These are phyloP conservation scores for Sicyos edulis DNA, from an alignment of 306 rosid genomes.

Conservation along the genomic window DNA sequence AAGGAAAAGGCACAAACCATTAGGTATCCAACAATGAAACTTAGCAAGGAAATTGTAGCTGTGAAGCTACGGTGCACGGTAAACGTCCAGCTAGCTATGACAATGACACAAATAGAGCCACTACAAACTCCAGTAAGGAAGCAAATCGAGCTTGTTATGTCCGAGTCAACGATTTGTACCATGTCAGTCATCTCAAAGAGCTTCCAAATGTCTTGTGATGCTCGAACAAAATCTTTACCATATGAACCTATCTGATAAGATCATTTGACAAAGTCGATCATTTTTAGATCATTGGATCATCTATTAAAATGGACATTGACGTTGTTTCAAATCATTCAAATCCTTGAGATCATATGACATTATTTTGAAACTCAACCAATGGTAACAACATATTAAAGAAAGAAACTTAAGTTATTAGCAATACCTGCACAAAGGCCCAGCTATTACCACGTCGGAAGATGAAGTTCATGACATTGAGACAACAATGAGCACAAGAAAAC, in stretches of 20 bases:
- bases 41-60: slow-evolving; percentile 68
- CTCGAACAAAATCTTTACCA: slow-evolving; percentile 73
- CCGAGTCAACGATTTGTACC: slow-evolving; percentile 59
- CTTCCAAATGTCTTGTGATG: slow-evolving; percentile 84
- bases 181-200: slow-evolving; percentile 59
- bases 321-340: background rate
- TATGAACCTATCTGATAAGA: slow-evolving; percentile 70
- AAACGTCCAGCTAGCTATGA: slow-evolving; percentile 79
- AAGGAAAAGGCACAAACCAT: slow-evolving; percentile 50
- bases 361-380: no score
- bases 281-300: no score
- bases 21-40: slow-evolving; percentile 87
- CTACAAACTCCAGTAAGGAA: slow-evolving; percentile 91
- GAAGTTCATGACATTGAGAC: slow-evolving; percentile 71
- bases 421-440: slow-evolving; percentile 97
- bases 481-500: slow-evolving; percentile 96
- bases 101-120: slow-evolving; percentile 78
- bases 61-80: slow-evolving; percentile 56
- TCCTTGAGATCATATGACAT: no score
- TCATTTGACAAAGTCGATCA: background rate
- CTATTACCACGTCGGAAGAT: slow-evolving; percentile 80
- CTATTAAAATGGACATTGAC: background rate
- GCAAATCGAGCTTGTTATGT: slow-evolving; percentile 90
- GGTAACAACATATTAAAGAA: no score
- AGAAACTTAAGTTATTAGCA: background rate